Evolutionary conservation across 352 stramenopile species (phyloP).

Genomic region (Vaucheria bursata): DNA sequence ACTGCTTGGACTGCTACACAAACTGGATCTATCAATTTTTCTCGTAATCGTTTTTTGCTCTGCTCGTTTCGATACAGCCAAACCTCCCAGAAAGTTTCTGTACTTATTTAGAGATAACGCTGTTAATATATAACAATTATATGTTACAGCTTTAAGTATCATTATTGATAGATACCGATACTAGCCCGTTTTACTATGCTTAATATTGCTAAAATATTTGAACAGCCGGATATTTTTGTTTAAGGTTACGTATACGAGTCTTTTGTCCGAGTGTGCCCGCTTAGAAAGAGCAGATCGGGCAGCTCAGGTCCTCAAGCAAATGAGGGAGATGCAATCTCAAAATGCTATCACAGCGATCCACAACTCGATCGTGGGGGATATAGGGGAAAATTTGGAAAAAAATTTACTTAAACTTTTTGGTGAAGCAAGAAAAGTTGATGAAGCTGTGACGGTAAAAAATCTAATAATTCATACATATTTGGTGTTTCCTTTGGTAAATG

Average conservation of each 20-base stretch:
- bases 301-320: conserved; percentile 14
- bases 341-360: neutral
- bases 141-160: too few species aligned
- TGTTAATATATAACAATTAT: too few species aligned
- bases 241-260: conserved; percentile 38
- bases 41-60: too few species aligned
- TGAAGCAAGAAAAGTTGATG: conserved; percentile 30
- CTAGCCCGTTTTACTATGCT: too few species aligned
- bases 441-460: conserved; percentile 28
- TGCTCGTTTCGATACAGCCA: too few species aligned
- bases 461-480: neutral
- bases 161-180: too few species aligned
- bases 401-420: conserved; percentile 40
- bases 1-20: too few species aligned
- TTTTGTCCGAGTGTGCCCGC: conserved; percentile 35
- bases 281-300: conserved; percentile 29
- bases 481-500: neutral
- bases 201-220: too few species aligned
- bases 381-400: neutral
- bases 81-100: too few species aligned
- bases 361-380: neutral
- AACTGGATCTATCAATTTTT: too few species aligned
- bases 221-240: too few species aligned
- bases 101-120: too few species aligned
- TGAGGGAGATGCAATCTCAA: conserved; percentile 10